Conservation (phyloP, 2,329 filamentous ascomycete species). For the Paraphoma sp. region DNA sequence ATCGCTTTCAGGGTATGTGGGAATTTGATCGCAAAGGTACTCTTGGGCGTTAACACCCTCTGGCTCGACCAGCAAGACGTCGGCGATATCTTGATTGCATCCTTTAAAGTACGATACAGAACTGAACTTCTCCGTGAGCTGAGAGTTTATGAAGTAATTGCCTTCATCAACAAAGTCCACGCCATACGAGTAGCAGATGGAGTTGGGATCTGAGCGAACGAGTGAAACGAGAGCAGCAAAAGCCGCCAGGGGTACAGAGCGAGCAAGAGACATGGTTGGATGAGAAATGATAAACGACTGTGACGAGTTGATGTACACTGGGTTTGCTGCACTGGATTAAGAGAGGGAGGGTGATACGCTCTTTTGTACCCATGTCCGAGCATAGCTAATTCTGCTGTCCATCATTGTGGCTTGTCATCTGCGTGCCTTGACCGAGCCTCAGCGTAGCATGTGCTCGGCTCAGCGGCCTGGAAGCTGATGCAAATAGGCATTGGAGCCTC, state of each 20-base stretch:
- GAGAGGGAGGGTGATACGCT: constrained; percentile 13
- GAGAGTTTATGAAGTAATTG: constrained; percentile 55
- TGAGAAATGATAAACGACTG: constrained; percentile 3
- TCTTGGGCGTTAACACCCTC: constrained; percentile 41
- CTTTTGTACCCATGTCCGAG: constrained; percentile 28
- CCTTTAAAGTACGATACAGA: constrained; percentile 54
- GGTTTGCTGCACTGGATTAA: constrained; percentile 1
- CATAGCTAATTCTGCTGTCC: constrained; percentile 12
- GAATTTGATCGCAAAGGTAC: constrained; percentile 50
- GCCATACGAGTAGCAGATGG: constrained; percentile 46
- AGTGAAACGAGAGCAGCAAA: constrained; percentile 33
- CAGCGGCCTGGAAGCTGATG: constrained; percentile 23
- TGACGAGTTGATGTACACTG: constrained; percentile 1
- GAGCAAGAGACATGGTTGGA: constrained; percentile 34
- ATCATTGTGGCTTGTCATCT: constrained; percentile 12
- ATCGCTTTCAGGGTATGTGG: constrained; percentile 48
- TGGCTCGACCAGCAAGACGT: constrained; percentile 53
- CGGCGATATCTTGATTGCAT: constrained; percentile 49
- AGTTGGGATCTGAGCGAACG: constrained; percentile 27
- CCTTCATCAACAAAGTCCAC: constrained; percentile 54
- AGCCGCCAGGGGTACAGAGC: constrained; percentile 28
- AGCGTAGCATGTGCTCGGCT: constrained; percentile 14
- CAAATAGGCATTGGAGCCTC: constrained; percentile 20
- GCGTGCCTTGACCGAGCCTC: constrained; percentile 12
- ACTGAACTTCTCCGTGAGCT: constrained; percentile 51